These are phyloP conservation scores for Arthroderma sp. DNA, from an alignment of 2,329 filamentous ascomycete species.

Conservation along the genomic window DNA sequence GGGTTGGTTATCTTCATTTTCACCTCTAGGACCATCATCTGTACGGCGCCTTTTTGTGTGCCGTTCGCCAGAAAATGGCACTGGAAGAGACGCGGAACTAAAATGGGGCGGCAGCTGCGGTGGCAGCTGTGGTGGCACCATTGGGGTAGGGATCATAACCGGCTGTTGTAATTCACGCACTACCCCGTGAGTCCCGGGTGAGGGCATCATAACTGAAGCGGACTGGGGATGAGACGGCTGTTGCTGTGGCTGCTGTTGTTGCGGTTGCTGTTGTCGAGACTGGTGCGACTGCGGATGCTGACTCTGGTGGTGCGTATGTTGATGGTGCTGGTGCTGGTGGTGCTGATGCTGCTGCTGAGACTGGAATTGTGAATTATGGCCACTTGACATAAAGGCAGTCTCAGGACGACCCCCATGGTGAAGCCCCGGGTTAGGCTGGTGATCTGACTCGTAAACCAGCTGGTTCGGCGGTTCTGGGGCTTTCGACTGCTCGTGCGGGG, in stretches of 20 bases:
- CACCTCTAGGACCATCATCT: slow-evolving; percentile 18
- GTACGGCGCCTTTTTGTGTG: slow-evolving; percentile 24
- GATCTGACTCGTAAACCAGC: slow-evolving; percentile 46
- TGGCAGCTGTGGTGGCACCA: slow-evolving; percentile 19
- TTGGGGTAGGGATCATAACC: slow-evolving; percentile 16
- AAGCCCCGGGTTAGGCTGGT: slow-evolving; percentile 23
- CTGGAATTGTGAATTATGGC: slow-evolving; percentile 20
- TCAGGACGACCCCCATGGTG: slow-evolving; percentile 23
- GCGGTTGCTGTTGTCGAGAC: slow-evolving; percentile 23
- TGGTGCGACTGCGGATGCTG: slow-evolving; percentile 12
- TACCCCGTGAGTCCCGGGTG: slow-evolving; percentile 18
- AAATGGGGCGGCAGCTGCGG: slow-evolving; percentile 25
- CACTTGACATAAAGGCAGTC: slow-evolving; percentile 20
- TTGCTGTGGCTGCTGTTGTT: slow-evolving; percentile 21
- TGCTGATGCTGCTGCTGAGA: slow-evolving; percentile 24
- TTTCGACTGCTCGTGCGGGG: slow-evolving; percentile 53
- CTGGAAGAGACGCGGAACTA: slow-evolving; percentile 20
- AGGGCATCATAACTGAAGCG: slow-evolving; percentile 20
- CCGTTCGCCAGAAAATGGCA: slow-evolving; percentile 16
- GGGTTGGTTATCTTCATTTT: slow-evolving; percentile 16
- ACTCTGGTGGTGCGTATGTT: slow-evolving; percentile 13
- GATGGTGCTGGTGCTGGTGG: slow-evolving; percentile 9
- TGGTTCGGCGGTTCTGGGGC: slow-evolving; percentile 51
- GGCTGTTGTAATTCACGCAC: slow-evolving; percentile 22
- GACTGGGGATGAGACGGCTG: slow-evolving; percentile 14